A percentile compares a stretch with the other conserved stretches of the same genome.
phyloP scores from a whole-genome alignment of 345 rosid genomes.

The Trapa incisa region DNA sequence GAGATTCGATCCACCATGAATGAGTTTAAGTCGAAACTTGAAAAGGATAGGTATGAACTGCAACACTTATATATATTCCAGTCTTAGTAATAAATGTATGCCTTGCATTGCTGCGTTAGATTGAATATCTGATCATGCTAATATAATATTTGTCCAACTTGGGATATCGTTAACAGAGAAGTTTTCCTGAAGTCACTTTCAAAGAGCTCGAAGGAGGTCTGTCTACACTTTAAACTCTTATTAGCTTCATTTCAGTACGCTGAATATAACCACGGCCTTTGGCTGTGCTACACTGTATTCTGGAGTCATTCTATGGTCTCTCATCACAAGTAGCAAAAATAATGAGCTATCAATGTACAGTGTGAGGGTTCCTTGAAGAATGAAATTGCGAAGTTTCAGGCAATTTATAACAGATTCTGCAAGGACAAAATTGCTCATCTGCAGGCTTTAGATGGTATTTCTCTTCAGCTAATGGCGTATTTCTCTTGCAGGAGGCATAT shows the following conservation, averaged over 20 bases:
- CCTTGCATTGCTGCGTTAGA: not conserved
- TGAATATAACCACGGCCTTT: not conserved
- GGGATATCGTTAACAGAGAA: conserved; percentile 31
- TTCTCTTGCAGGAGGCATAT: not conserved
- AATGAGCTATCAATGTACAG: conserved; percentile 23
- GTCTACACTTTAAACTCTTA: conserved; percentile 3
- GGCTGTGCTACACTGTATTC: not conserved
- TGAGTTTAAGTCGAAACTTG: conserved; percentile 59
- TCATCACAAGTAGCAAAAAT: not conserved
- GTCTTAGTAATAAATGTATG: not conserved
- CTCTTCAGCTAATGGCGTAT: not conserved
- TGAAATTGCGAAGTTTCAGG: conserved; percentile 56
- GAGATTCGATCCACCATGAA: conserved; percentile 56
- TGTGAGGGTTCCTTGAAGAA: conserved; percentile 52
- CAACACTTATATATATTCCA: not conserved
- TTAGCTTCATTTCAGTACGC: not conserved
- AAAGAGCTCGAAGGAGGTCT: conserved; percentile 78
- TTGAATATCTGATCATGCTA: not conserved
- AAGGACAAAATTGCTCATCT: conserved; percentile 48
- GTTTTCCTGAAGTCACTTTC: conserved; percentile 47
- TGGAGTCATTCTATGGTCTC: not conserved
- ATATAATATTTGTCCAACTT: too few species aligned
- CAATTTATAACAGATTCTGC: conserved; percentile 48
- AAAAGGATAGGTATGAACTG: conserved; percentile 58
- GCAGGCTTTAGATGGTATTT: conserved; percentile 44